phyloP scores from a whole-genome alignment of 371 early-diverging fungal genomes.

The Apophysomyces ossiformis region DNA sequence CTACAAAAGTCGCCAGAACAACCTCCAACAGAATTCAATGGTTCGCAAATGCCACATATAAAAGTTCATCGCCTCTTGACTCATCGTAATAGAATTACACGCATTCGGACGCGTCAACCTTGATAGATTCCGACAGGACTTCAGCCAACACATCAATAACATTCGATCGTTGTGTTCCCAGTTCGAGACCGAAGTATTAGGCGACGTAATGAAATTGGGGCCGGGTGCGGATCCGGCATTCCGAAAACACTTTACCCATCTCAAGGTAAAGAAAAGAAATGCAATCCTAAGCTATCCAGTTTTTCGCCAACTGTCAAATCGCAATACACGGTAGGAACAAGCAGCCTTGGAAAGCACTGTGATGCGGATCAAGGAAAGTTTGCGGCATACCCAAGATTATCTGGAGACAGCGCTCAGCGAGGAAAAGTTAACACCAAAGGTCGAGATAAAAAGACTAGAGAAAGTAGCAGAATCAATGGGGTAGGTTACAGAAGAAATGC shows the following conservation, averaged over 20 bases:
- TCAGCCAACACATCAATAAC: conserved; percentile 50
- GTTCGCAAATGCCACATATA: conserved; percentile 20
- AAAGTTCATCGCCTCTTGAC: conserved; percentile 8
- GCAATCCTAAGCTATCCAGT: too few relatives aligned
- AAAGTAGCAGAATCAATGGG: conserved; percentile 48
- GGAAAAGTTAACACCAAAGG: conserved; percentile 49
- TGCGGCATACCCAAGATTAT: conserved; percentile 46
- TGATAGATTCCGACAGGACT: conserved; percentile 52
- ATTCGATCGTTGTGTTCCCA: conserved; percentile 62
- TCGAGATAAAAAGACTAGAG: conserved; percentile 38
- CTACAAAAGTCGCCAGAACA: conserved; percentile 13
- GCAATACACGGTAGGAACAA: conserved; percentile 44
- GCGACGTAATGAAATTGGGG: conserved; percentile 63
- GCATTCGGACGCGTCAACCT: conserved; percentile 61
- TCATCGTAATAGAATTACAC: conserved; percentile 47
- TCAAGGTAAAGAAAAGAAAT: conserved; percentile 38
- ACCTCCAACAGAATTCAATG: conserved; percentile 25
- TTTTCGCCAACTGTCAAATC: too few relatives aligned
- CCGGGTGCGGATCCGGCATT: conserved; percentile 59
- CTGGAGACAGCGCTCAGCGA: conserved; percentile 49
- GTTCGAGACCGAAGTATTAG: conserved; percentile 62
- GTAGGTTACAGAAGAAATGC: conserved; percentile 20
- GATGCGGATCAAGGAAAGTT: conserved; percentile 47
- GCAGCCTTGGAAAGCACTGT: conserved; percentile 57
- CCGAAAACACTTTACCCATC: conserved; percentile 59